A percentile compares a stretch with the other conserved stretches of the same genome.
Evolutionary conservation across 345 rosid species (phyloP).

Genomic region (Gossypioides kirkii): DNA sequence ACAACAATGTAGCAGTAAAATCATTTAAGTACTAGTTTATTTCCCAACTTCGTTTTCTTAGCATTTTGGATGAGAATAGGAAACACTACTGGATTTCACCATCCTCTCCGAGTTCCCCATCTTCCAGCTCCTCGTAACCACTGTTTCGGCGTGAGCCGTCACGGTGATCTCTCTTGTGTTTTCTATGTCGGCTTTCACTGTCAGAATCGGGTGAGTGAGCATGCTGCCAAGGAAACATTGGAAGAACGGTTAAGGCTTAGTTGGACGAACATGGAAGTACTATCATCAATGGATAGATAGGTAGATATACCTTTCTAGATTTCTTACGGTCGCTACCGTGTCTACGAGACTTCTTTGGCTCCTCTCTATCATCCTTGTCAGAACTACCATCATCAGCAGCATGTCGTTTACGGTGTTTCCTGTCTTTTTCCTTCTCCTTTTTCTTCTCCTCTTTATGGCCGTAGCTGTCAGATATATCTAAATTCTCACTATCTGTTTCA

Average conservation of each 20-base stretch:
- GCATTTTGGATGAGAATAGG: not conserved
- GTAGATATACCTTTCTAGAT: constrained; percentile 66
- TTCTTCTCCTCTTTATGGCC: constrained; percentile 71
- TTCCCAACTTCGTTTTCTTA: not conserved
- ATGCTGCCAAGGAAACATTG: constrained; percentile 44
- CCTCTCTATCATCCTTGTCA: constrained; percentile 81
- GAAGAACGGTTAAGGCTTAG: not conserved
- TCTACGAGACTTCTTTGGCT: constrained; percentile 65
- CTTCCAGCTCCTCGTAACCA: constrained; percentile 78
- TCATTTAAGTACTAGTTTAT: not conserved
- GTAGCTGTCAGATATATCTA: constrained; percentile 52
- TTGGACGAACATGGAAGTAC: not conserved
- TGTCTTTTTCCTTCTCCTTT: constrained; percentile 73
- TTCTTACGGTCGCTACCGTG: constrained; percentile 82
- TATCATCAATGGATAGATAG: not conserved
- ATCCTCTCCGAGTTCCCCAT: constrained; percentile 92
- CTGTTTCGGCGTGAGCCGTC: constrained; percentile 63
- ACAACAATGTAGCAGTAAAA: not conserved
- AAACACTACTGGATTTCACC: constrained; percentile 62
- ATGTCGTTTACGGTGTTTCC: constrained; percentile 78
- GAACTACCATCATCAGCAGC: constrained; percentile 68
- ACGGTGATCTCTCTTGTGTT: constrained; percentile 68
- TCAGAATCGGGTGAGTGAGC: constrained; percentile 83
- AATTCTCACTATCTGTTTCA: constrained; percentile 78
- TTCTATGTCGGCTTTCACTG: constrained; percentile 64